Conservation (phyloP, 2,329 filamentous ascomycete genomes). For the Fusarium sp. region DNA sequence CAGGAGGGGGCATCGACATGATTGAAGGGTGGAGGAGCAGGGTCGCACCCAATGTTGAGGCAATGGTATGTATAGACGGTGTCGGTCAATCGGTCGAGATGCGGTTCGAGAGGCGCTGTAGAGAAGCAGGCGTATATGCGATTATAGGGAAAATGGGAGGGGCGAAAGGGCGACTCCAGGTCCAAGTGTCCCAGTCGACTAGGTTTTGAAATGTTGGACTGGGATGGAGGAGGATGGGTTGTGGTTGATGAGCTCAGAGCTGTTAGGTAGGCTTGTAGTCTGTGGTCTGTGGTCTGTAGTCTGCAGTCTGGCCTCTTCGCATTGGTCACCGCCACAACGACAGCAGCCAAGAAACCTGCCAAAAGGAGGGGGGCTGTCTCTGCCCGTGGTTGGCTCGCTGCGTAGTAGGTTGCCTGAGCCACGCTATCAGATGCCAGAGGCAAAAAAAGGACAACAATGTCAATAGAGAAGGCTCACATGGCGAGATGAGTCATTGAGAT, state of each 20-base stretch:
- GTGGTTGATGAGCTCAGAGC: slow-evolving; percentile 48
- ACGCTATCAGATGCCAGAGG: slow-evolving; percentile 41
- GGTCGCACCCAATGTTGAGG: slow-evolving; percentile 45
- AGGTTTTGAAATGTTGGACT: slow-evolving; percentile 35
- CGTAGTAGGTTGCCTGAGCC: slow-evolving; percentile 33
- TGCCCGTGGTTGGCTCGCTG: slow-evolving; percentile 8
- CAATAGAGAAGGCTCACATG: slow-evolving; percentile 4
- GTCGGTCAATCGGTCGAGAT: slow-evolving; percentile 34
- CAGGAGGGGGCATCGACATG: slow-evolving; percentile 69
- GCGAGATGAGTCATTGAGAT: slow-evolving; percentile 8
- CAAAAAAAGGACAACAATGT: slow-evolving; percentile 31
- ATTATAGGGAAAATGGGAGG: slow-evolving; percentile 10
- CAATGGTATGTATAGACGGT: slow-evolving; percentile 24
- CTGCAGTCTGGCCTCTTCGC: slow-evolving; percentile 49
- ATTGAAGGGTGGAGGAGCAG: slow-evolving; percentile 51
- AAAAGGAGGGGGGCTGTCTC: slow-evolving; percentile 46
- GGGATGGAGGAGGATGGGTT: slow-evolving; percentile 38
- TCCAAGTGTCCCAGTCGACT: slow-evolving; percentile 45
- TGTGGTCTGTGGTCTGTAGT: slow-evolving; percentile 22
- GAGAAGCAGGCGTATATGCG: slow-evolving; percentile 17
- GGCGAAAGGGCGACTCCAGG: slow-evolving; percentile 32
- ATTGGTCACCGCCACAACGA: slow-evolving; percentile 48
- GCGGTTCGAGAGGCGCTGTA: slow-evolving; percentile 25
- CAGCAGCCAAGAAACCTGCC: slow-evolving; percentile 39
- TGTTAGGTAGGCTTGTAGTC: slow-evolving; percentile 31